phyloP scores from a whole-genome alignment of 2,329 filamentous ascomycete genomes.

The Trichoderma oligosporum region DNA sequence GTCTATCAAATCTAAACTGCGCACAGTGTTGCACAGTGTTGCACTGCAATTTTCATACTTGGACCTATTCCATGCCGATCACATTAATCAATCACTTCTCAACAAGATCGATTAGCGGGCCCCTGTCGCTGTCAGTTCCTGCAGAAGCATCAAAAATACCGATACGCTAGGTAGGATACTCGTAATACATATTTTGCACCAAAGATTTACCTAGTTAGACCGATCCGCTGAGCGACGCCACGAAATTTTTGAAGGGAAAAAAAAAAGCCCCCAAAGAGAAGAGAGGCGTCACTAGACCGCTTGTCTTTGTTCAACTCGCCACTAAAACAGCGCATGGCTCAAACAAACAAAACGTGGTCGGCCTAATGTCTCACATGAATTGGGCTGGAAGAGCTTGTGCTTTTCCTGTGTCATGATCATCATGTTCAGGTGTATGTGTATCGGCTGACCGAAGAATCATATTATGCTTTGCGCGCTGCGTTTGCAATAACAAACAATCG shows the following conservation, averaged over 20 bases:
- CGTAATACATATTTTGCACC: too few species aligned
- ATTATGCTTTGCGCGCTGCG: neutral
- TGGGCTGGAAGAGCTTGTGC: neutral
- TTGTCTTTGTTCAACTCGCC: constrained; percentile 1
- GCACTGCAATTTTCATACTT: too few species aligned
- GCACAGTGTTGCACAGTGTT: too few species aligned
- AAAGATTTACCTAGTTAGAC: too few species aligned
- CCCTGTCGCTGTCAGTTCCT: neutral
- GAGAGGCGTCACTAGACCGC: constrained; percentile 13
- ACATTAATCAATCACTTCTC: constrained; percentile 6
- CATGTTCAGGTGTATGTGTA: neutral
- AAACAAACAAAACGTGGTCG: neutral
- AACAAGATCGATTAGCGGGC: constrained; percentile 10
- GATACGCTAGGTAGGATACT: constrained; percentile 1
- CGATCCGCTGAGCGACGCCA: neutral
- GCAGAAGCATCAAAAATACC: neutral
- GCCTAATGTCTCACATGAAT: constrained; percentile 16
- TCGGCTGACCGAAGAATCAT: constrained; percentile 7
- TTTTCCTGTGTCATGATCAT: constrained; percentile 6
- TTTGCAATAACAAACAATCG: neutral
- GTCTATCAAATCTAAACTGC: too few species aligned
- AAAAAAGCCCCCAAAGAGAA: neutral
- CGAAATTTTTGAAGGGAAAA: neutral
- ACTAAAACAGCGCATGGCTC: constrained; percentile 4
- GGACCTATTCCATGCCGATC: too few species aligned